Base-by-base conservation (phyloP, 2,329 filamentous ascomycete genomes). In the Aspergillus novofumigatus region DNA sequence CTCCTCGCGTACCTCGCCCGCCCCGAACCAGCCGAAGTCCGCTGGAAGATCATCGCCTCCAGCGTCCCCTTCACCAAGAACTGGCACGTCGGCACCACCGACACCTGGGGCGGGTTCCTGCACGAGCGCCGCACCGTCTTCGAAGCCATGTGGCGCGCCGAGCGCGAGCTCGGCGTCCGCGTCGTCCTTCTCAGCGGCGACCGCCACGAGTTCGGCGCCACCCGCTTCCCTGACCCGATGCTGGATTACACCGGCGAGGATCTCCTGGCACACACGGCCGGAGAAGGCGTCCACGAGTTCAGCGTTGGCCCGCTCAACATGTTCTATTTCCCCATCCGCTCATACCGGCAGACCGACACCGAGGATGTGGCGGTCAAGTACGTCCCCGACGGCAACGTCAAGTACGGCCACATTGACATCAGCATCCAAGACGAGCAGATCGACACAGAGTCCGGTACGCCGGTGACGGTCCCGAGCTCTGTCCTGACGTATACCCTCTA, bases 51-150 rank as follows among this genome's bases (percentile, higher is more conserved):
- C 66, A 80, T 99, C 52, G 87, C 92, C 20, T 92, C 90, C 42
- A 92, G 90, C 20, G 89, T 97, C 4, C 94, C 94, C 0, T 96
- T 99, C 71, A 97, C 94, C 6, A 96, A 96, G 77, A 99, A 99
- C 74, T 99, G 94, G 93, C 88, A 86, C 25, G 85, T 96, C 62
- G 93, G 94, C 62, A 86, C 86, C 2, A 81, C 87, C 59, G 94
- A 99, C 70, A 97, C 94, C 0, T 99, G 94, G 94, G 91, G 91
- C 49, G 93, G 93, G 0, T 97, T 96, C 73, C 80, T 97, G 1
- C 77, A 81, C 51, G 94, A 99, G 78, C 87, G 94, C 17, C 84
- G 82, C 54, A 81, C 80, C 55, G 83, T 97, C 26, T 86, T 99
- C 14, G 89, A 96, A 71, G 90, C 91, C 2, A 96, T 97, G 84